These are phyloP conservation scores for Melanomma pulvis-pyrius DNA, from an alignment of 495 filamentous ascomycete species.

Conservation along the genomic window DNA sequence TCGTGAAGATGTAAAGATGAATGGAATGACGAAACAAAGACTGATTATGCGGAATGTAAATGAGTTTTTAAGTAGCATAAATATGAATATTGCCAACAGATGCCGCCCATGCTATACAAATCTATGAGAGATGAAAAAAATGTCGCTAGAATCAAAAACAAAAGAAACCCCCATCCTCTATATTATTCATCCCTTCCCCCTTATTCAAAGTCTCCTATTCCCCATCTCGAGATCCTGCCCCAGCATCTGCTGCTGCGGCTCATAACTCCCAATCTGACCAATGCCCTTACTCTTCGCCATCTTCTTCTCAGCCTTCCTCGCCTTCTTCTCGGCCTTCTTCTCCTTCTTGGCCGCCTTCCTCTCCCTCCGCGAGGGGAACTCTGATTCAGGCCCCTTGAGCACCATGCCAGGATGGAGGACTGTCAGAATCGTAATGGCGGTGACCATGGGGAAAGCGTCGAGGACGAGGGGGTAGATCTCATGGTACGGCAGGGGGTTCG, in stretches of 20 bases:
- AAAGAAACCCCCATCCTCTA: not conserved
- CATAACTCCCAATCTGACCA: not conserved
- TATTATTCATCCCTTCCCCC: not conserved
- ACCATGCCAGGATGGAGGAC: slow-evolving; percentile 58
- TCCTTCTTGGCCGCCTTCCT: slow-evolving; percentile 45
- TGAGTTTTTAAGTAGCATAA: not conserved
- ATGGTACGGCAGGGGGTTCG: slow-evolving; percentile 53
- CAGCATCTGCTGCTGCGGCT: not conserved
- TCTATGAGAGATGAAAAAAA: not conserved
- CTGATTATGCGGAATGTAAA: not conserved
- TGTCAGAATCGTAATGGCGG: slow-evolving; percentile 52
- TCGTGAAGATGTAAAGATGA: slow-evolving; percentile 34
- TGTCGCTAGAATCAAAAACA: not conserved
- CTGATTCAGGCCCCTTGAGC: slow-evolving; percentile 52
- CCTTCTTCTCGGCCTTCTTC: slow-evolving; percentile 41
- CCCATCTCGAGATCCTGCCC: not conserved
- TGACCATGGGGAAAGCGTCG: slow-evolving; percentile 62
- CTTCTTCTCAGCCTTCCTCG: slow-evolving; percentile 19
- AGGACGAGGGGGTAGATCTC: slow-evolving; percentile 60
- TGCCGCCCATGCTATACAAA: not conserved
- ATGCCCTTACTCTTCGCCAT: slow-evolving; percentile 12
- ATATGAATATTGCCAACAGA: not conserved
- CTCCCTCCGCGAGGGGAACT: slow-evolving; percentile 42
- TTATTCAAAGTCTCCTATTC: not conserved
- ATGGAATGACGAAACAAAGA: not conserved